Percentiles rank a stretch among this genome's conserved stretches.
These are phyloP conservation scores for Colletotrichum tabaci DNA, from an alignment of 2,329 filamentous ascomycete species.

Conservation along the genomic window DNA sequence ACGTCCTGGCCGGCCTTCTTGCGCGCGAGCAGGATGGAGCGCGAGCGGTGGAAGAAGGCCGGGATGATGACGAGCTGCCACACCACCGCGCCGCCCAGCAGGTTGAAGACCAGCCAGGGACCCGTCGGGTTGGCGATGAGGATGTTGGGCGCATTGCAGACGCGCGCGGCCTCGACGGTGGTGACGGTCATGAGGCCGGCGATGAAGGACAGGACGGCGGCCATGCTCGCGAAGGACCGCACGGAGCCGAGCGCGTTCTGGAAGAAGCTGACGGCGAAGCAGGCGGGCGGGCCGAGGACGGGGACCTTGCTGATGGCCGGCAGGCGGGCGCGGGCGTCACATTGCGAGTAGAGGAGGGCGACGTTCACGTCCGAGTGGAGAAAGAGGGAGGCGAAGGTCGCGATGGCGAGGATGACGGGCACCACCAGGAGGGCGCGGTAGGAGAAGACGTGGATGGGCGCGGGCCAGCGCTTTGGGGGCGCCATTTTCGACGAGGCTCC, in stretches of 20 bases:
- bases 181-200: constrained; percentile 64
- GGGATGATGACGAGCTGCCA: constrained; percentile 68
- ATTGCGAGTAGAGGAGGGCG: constrained; percentile 68
- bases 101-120: constrained; percentile 64
- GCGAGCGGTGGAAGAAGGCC: constrained; percentile 61
- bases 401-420: constrained; percentile 62
- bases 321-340: constrained; percentile 63
- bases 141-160: constrained; percentile 55
- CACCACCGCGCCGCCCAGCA: constrained; percentile 64
- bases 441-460: constrained; percentile 67
- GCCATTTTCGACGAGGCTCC: constrained; percentile 6
- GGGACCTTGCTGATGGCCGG: constrained; percentile 61
- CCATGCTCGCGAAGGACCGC: constrained; percentile 59
- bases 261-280: constrained; percentile 68
- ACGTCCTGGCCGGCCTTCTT: constrained; percentile 43
- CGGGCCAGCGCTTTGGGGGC: constrained; percentile 47
- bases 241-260: constrained; percentile 57
- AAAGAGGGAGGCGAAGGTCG: constrained; percentile 60
- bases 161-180: constrained; percentile 64
- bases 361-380: constrained; percentile 65
- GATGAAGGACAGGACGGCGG: constrained; percentile 60
- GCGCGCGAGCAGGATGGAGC: constrained; percentile 51
- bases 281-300: constrained; percentile 61
- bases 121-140: constrained; percentile 57
- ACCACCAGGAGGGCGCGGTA: constrained; percentile 67